A percentile compares a stretch with the other conserved stretches of the same genome.
These are phyloP conservation scores for Wallacemonas sp. DNA, from an alignment of 208 protist species.

Conservation along the genomic window DNA sequence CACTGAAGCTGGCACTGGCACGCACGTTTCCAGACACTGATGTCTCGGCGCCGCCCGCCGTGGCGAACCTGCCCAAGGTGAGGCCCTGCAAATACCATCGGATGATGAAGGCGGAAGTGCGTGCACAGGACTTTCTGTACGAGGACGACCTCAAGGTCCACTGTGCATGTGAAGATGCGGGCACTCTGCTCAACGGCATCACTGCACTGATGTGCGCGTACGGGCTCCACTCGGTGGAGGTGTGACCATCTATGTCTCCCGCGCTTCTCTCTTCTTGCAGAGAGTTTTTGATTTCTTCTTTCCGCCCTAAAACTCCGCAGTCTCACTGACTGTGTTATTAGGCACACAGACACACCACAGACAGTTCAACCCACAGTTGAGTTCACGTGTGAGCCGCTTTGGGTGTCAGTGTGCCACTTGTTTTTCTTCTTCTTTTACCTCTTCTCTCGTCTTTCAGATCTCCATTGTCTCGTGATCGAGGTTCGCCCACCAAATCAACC, in stretches of 20 bases:
- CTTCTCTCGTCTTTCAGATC: constrained; percentile 2
- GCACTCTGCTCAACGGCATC: constrained; percentile 8
- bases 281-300: too few relatives aligned
- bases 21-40: constrained; percentile 10
- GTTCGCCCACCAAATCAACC: too few relatives aligned
- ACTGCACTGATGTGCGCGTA: not conserved
- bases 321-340: too few relatives aligned
- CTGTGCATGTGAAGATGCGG: constrained; percentile 28
- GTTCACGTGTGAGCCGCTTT: too few relatives aligned
- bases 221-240: not conserved
- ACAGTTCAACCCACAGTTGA: too few relatives aligned
- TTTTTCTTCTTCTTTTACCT: not conserved
- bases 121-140: not conserved
- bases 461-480: not conserved
- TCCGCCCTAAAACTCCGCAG: too few relatives aligned
- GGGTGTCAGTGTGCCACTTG: too few relatives aligned
- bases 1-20: constrained; percentile 23
- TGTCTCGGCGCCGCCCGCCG: not conserved
- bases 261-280: too few relatives aligned
- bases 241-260: not conserved
- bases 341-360: too few relatives aligned
- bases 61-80: not conserved
- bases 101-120: not conserved
- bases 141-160: constrained; percentile 9
- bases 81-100: not conserved